Percentiles rank a stretch among this genome's conserved stretches.
Evolutionary conservation across 78 protist genomes (phyloP).

Genomic region (Dictyostelium capitatum): DNA sequence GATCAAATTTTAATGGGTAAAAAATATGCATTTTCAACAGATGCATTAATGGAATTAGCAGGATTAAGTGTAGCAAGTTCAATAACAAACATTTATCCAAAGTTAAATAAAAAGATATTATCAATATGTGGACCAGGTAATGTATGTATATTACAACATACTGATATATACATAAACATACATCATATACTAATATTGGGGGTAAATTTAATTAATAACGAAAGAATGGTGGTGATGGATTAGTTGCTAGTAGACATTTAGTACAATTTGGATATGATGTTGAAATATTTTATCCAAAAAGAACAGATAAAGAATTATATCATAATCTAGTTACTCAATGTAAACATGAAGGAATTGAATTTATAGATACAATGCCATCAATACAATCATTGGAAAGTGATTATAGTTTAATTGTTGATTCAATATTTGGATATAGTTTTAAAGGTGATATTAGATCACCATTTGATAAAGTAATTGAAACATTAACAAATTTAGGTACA

Average conservation of each 20-base stretch:
- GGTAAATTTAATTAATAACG: no score
- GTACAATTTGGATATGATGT: constrained; percentile 85
- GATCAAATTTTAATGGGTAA: constrained; percentile 67
- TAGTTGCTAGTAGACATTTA: constrained; percentile 94
- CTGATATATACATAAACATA: not conserved
- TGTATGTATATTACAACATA: not conserved
- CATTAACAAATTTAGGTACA: not conserved
- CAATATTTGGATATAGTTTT: constrained; percentile 94
- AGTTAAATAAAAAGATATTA: constrained; percentile 17
- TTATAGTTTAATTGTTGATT: constrained; percentile 87
- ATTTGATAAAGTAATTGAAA: constrained; percentile 73
- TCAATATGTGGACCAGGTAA: constrained; percentile 83
- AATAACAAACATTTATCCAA: constrained; percentile 26
- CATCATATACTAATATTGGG: not conserved
- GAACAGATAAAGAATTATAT: constrained; percentile 65
- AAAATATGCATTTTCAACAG: constrained; percentile 47
- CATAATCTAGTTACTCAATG: constrained; percentile 54
- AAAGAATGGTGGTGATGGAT: constrained; percentile 97
- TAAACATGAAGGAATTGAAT: constrained; percentile 22
- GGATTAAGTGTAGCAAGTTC: constrained; percentile 42
- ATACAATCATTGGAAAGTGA: not conserved
- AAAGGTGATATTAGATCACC: constrained; percentile 91
- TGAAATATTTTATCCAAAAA: constrained; percentile 88
- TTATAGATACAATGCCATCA: constrained; percentile 37
- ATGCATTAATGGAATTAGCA: constrained; percentile 90